Evolutionary conservation across 805 yeast genomes (phyloP), one percentile per base, ranked within the genome.

Genomic region (Ogataea nakhonphanomensis): DNA sequence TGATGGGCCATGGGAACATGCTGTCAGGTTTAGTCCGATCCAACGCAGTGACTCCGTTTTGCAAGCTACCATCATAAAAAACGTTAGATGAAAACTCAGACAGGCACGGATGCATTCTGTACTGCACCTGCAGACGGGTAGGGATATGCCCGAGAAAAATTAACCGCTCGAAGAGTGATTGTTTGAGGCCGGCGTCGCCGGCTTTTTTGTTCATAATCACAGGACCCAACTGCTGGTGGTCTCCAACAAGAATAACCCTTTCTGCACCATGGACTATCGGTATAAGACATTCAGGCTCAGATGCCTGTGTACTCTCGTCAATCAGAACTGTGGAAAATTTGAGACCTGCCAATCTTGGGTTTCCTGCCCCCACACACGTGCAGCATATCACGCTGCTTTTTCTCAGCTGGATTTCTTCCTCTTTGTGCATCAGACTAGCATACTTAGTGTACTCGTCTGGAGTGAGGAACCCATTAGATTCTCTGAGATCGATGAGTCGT

Each of bases 171-270:
- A 90, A 90, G 38, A 90, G 66, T 1, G 96, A 88, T 58, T 86
- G 95, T 44, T 75, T 76, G 41, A 91, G 71, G 17, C 97, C 96
- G 0, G 95, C 95, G 46, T 81, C 81, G 12, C 83, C 88, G 3
- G 95, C 96, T 51, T 75, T 74, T 53, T 78, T 76, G 51, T 86
- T 88, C 41, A 86, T 62, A 35, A 91, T 83, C 17, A 89, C 95
- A 0, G 98, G 97, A 1, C 97, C 96, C 49, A 90, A 70, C 67
- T 90, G 98, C 65, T 88, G 91, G 64, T 91, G 97, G 61, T 90
- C 98, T 56, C 98, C 98, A 29, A 65, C 96, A 25, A 90, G 66
- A 33, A 90, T 77, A 6, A 89, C 87, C 58, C 90, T 96, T 57
- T 83, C 84, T 33, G 95, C 89, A 20, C 96, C 96, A 50, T 81